These are phyloP conservation scores for Mucor plumbeus DNA, from an alignment of 371 early-diverging fungal genomes.

Conservation along the genomic window DNA sequence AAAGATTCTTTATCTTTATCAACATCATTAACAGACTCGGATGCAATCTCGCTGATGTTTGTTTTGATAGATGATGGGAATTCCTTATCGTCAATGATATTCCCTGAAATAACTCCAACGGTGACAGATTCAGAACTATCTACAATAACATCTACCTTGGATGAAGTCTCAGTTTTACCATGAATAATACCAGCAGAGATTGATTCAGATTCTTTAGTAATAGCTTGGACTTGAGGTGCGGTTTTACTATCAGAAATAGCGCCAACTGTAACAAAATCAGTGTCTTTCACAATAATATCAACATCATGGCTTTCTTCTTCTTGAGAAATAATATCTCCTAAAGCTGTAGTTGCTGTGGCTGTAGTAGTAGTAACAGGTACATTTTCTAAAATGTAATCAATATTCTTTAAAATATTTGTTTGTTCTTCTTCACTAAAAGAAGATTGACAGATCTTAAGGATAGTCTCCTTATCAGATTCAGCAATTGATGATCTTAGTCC, in stretches of 20 bases:
- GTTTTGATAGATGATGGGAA: slow-evolving; percentile 7
- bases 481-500: slow-evolving; percentile 10
- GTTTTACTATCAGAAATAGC: slow-evolving; percentile 6
- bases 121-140: neutral
- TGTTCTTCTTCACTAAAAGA: slow-evolving; percentile 30
- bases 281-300: slow-evolving; percentile 2
- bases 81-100: slow-evolving; percentile 15
- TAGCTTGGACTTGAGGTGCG: neutral
- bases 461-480: slow-evolving; percentile 13
- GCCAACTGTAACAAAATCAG: slow-evolving; percentile 2
- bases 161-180: slow-evolving; percentile 11
- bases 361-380: slow-evolving; percentile 6
- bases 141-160: neutral
- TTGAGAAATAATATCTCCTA: neutral
- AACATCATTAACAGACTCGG: neutral
- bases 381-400: slow-evolving; percentile 24
- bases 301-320: neutral
- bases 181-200: slow-evolving; percentile 8
- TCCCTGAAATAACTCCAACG: slow-evolving; percentile 7
- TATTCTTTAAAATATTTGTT: slow-evolving; percentile 10
- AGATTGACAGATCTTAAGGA: slow-evolving; percentile 21
- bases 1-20: neutral
- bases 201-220: neutral
- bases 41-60: neutral
- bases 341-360: neutral